Conservation (phyloP, 129 eudicot genomes). For the Centrapalus pauciflorus region DNA sequence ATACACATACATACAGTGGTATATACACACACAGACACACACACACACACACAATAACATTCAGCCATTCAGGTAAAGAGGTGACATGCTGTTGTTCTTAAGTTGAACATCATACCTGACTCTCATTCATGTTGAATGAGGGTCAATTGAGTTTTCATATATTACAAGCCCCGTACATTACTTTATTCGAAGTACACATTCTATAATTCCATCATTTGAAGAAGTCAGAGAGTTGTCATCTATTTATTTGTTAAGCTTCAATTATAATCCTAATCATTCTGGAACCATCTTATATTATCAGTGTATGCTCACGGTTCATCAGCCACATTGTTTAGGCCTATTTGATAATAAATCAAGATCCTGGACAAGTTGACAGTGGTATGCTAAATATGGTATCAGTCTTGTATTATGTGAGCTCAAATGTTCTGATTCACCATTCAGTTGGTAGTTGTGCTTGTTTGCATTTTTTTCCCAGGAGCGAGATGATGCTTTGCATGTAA, state of each 20-base stretch:
- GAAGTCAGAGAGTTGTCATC: not conserved
- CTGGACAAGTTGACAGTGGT: not conserved
- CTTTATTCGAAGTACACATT: not conserved
- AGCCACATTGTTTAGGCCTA: not conserved
- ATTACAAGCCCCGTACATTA: not conserved
- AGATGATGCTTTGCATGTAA: not conserved
- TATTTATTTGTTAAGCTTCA: not conserved
- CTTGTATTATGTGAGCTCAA: not conserved
- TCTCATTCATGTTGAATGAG: not conserved
- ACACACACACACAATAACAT: too few relatives aligned
- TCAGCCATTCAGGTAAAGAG: too few relatives aligned
- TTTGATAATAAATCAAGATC: not conserved
- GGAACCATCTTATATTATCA: not conserved
- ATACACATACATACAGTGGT: not conserved
- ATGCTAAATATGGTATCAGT: not conserved
- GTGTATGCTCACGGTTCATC: not conserved
- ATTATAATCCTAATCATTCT: not conserved
- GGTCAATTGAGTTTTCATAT: not conserved
- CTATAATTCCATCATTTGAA: not conserved
- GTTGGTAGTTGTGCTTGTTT: not conserved
- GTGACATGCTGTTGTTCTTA: not conserved
- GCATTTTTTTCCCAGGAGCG: not conserved
- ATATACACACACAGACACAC: not conserved
- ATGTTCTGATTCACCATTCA: not conserved
- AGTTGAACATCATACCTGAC: not conserved